Conservation (phyloP, 805 yeast species). For the Kazachstania martiniae region DNA sequence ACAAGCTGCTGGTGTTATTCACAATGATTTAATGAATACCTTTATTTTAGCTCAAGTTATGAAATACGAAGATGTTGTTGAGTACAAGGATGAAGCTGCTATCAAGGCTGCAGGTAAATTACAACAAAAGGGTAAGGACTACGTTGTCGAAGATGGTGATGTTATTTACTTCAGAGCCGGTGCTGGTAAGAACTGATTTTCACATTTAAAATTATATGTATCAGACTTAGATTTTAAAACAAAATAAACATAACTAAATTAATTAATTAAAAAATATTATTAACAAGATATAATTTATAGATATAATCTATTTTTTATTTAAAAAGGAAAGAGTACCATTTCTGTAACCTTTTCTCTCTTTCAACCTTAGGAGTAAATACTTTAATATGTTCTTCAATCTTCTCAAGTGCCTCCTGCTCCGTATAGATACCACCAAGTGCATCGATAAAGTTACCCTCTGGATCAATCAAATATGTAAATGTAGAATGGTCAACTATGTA, state of each 20-base stretch:
- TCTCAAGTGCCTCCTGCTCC: constrained; percentile 63
- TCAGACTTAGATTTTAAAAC: neutral
- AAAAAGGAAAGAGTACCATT: constrained; percentile 38
- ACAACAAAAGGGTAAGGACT: constrained; percentile 85
- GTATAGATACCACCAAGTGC: constrained; percentile 87
- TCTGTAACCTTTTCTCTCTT: constrained; percentile 51
- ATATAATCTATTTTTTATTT: constrained; percentile 4
- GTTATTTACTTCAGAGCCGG: constrained; percentile 87
- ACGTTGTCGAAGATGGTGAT: constrained; percentile 92
- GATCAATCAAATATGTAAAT: constrained; percentile 92
- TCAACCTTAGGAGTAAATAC: constrained; percentile 67
- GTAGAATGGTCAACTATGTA: constrained; percentile 95
- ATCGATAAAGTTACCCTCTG: constrained; percentile 90
- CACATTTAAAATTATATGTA: neutral
- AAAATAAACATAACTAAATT: neutral
- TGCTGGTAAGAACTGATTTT: constrained; percentile 62
- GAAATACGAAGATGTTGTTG: constrained; percentile 70
- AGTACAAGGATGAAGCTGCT: constrained; percentile 67
- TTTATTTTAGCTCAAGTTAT: constrained; percentile 91
- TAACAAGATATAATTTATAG: neutral
- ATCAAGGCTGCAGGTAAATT: constrained; percentile 86
- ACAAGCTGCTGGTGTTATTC: constrained; percentile 98
- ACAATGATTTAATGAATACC: constrained; percentile 88
- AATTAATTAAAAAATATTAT: neutral
- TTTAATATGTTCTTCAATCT: constrained; percentile 65